Conservation (phyloP, 2,329 filamentous ascomycete species). For the Neonectria hederae region DNA sequence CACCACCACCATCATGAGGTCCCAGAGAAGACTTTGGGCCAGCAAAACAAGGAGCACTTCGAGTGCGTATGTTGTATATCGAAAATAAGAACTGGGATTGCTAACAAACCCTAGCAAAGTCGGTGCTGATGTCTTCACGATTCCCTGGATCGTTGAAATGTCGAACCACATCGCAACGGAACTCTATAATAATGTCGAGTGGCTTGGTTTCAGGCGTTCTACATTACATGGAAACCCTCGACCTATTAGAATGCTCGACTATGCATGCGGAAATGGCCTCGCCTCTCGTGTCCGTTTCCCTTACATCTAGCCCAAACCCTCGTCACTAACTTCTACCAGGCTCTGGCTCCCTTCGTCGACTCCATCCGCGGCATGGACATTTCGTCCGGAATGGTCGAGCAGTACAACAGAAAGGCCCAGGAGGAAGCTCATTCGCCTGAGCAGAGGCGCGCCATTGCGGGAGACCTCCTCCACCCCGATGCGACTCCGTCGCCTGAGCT, state of each 20-base stretch:
- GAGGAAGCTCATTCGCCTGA: constrained; percentile 34
- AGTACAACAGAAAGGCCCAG: constrained; percentile 45
- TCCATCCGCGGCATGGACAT: constrained; percentile 48
- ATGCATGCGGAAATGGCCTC: constrained; percentile 45
- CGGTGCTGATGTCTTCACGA: constrained; percentile 26
- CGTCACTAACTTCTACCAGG: constrained; percentile 35
- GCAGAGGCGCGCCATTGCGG: constrained; percentile 45
- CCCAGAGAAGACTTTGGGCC: constrained; percentile 27
- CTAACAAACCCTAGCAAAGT: constrained; percentile 28
- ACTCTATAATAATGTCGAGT: constrained; percentile 37
- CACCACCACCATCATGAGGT: constrained; percentile 38
- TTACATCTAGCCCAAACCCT: neutral
- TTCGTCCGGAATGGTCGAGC: constrained; percentile 44
- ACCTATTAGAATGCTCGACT: constrained; percentile 42
- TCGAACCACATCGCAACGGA: constrained; percentile 40
- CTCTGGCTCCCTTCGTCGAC: constrained; percentile 44
- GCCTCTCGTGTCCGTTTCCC: constrained; percentile 40
- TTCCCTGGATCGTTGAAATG: constrained; percentile 40
- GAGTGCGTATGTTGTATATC: constrained; percentile 24
- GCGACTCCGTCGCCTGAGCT: constrained; percentile 34
- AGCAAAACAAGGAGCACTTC: constrained; percentile 42
- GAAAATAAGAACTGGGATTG: too few species aligned
- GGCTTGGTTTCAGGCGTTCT: constrained; percentile 36
- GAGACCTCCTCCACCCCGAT: constrained; percentile 41
- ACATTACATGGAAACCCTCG: neutral